Base-by-base conservation (phyloP, 2,329 filamentous ascomycete genomes). In the Allantophomopsis cytisporea region DNA sequence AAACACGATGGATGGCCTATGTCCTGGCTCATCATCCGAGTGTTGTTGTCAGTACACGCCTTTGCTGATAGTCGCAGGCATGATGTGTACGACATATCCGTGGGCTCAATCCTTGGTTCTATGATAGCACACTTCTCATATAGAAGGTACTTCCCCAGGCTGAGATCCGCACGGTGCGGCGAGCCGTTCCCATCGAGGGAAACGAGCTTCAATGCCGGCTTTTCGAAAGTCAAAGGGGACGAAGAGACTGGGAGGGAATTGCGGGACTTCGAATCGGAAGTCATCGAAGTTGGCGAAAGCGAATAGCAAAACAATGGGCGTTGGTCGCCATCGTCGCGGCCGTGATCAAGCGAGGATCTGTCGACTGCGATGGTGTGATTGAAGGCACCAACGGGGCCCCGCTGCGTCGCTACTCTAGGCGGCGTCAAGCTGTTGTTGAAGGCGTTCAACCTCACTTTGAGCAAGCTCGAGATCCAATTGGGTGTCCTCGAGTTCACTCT, bases 31-130 rank as follows among this genome's bases (percentile, higher is more conserved):
- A 15, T 20, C 10, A 16, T 31, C 18, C 10, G 7, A 11, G 7
- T 21, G 10, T 8, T 38, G 11, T 10, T 28, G 23, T 28, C 23
- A 28, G 23, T 33, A 23, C 18, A 20, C 38, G 3, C 6, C 23
- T 20, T 5, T 14, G 23, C 23, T 28, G 23, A 28, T 28, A 28
- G 23, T 28, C 23, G 23, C 23, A 56, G 54, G 8, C 79, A 84
- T 48, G 78, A 83, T 46, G 77, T 81, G 2, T 81, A 78, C 45
- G 79, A 83, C 50, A 77, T 83, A 11, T 71, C 66, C 38, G 65
- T 71, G 5, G 79, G 80, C 0, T 71, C 71, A 0, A 54, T 71
- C 18, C 60, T 83, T 12, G 80, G 79, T 3, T 70, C 70, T 54
- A 55, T 60, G 4, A 59, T 81, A 21, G 71, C 76, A 2, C 76